Percentiles rank a stretch among this genome's conserved stretches.
Evolutionary conservation across 805 yeast species (phyloP).

Genomic region (Metschnikowia aberdeeniae): DNA sequence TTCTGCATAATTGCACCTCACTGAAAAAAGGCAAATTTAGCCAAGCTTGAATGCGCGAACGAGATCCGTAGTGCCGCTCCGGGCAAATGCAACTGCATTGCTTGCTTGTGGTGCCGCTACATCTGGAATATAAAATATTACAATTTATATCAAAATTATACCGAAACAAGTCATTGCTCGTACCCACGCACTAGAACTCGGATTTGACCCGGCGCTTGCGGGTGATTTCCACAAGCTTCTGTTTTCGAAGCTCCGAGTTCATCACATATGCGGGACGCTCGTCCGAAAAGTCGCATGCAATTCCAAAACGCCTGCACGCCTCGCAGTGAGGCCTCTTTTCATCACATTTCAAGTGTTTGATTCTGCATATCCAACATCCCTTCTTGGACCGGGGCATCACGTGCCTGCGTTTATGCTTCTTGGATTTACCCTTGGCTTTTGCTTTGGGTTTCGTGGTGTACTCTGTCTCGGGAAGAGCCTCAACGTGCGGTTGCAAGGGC

Average conservation of each 20-base stretch:
- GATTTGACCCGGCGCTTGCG: constrained; percentile 11
- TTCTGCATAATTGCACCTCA: neutral
- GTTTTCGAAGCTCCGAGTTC: constrained; percentile 30
- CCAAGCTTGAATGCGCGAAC: neutral
- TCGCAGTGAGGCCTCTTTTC: constrained; percentile 36
- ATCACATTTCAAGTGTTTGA: constrained; percentile 44
- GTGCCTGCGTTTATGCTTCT: constrained; percentile 38
- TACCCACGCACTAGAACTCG: neutral
- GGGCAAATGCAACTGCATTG: too few relatives aligned
- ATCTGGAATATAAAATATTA: neutral
- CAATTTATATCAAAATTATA: neutral
- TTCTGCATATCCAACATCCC: constrained; percentile 47
- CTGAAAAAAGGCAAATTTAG: too few relatives aligned
- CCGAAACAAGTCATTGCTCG: neutral
- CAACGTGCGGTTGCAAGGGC: neutral
- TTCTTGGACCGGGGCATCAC: constrained; percentile 38
- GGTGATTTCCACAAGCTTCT: constrained; percentile 30
- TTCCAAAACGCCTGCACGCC: constrained; percentile 37
- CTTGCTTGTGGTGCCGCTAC: too few relatives aligned
- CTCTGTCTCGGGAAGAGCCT: neutral
- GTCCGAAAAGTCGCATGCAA: constrained; percentile 37
- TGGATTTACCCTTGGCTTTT: constrained; percentile 14
- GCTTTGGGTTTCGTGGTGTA: neutral
- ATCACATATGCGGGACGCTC: constrained; percentile 38
- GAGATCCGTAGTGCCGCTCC: too few relatives aligned